Evolutionary conservation across 148 eudicot species (phyloP), one percentile per base, ranked within the genome.

Genomic region (Rhododendron vialii): DNA sequence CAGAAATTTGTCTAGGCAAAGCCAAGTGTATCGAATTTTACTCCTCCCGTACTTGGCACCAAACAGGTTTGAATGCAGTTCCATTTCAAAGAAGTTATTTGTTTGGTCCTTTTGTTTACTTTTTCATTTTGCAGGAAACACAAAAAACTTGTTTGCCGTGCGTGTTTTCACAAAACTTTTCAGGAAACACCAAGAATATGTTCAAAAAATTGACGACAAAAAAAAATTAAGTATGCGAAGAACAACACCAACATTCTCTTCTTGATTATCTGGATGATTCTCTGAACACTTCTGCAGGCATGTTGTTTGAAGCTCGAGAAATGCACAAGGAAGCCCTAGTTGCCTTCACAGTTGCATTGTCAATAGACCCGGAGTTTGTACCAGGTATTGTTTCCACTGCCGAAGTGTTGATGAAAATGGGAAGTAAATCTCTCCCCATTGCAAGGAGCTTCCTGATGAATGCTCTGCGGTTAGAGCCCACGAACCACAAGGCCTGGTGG

Each of bases 401-500:
- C 0, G 90, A 88, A 86, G 86, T 91, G 11, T 78, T 94, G 53
- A 86, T 93, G 86, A 92, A 93, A 84, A 85, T 89, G 84, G 93
- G 94, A 43, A 77, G 81, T 7, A 47, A 88, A 22, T 84, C 88
- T 6, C 88, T 90, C 30, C 93, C 98, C 13, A 87, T 91, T 59
- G 96, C 98, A 79, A 92, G 92, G 89, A 91, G 98, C 87, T 91
- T 97, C 81, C 87, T 95, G 28, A 94, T 92, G 96, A 94, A 89
- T 77, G 95, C 98, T 35, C 82, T 97, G 55, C 95, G 94, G 63
- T 51, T 93, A 83, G 96, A 95, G 28, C 96, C 98, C 14, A 94
- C 92, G 7, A 94, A 93, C 78, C 94, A 94, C 43, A 89, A 90
- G 14, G 98, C 95, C 0, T 97, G 99, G 99, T 91, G 90, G 69